phyloP scores from a whole-genome alignment of 2,329 filamentous ascomycete genomes.

The Fusarium verticillioides region DNA sequence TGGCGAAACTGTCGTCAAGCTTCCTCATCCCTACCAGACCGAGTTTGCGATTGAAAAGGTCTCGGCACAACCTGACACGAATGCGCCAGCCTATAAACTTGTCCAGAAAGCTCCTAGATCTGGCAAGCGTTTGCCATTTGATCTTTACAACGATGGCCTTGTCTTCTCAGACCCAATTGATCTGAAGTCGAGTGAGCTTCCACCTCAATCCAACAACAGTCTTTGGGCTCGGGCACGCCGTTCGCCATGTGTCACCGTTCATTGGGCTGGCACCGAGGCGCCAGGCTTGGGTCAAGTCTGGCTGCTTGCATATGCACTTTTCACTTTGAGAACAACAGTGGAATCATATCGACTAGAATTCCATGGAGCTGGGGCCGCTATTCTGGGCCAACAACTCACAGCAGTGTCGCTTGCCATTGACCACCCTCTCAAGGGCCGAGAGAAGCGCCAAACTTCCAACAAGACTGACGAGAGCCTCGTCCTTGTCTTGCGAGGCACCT shows the following conservation, averaged over 20 bases:
- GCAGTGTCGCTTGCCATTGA: constrained; percentile 61
- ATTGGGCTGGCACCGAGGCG: constrained; percentile 55
- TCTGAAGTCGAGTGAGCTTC: constrained; percentile 62
- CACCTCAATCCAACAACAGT: constrained; percentile 64
- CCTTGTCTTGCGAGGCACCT: constrained; percentile 64
- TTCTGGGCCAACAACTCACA: constrained; percentile 54
- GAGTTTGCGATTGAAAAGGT: constrained; percentile 56
- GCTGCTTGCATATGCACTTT: constrained; percentile 64
- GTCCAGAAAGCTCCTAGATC: constrained; percentile 44
- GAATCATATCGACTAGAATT: constrained; percentile 62
- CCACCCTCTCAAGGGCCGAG: constrained; percentile 55
- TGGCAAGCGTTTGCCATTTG: constrained; percentile 44
- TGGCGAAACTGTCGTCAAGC: constrained; percentile 57
- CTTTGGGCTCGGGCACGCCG: constrained; percentile 67
- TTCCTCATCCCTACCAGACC: constrained; percentile 62
- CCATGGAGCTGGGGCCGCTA: constrained; percentile 51
- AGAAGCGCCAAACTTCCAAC: constrained; percentile 40
- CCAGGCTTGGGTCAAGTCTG: constrained; percentile 63
- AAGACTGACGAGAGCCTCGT: constrained; percentile 49
- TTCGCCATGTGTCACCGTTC: constrained; percentile 58
- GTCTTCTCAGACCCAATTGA: constrained; percentile 59
- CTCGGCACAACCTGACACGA: constrained; percentile 32
- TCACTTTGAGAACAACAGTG: constrained; percentile 60
- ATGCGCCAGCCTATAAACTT: constrained; percentile 51
- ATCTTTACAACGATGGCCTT: constrained; percentile 50